A percentile compares a stretch with the other conserved stretches of the same genome.
phyloP scores from a whole-genome alignment of 2,329 filamentous ascomycete genomes.

The Talaromyces islandicus region DNA sequence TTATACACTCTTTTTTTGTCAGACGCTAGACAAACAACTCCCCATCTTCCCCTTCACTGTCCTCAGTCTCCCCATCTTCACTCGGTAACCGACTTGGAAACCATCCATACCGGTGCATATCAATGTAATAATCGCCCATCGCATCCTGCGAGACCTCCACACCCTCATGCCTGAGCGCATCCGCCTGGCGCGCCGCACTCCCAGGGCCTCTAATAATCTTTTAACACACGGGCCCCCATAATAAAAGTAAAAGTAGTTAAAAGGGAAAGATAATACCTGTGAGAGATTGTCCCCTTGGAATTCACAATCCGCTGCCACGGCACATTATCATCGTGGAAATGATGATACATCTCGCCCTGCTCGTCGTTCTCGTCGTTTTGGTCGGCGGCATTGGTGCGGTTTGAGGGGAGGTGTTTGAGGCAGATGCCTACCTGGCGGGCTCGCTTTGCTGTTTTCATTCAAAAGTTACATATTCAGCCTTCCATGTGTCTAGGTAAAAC shows the following conservation, averaged over 20 bases:
- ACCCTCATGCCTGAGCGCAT: constrained; percentile 34
- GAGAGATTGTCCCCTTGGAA: constrained; percentile 77
- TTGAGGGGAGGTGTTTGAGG: constrained; percentile 70
- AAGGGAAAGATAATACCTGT: constrained; percentile 56
- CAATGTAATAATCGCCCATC: constrained; percentile 40
- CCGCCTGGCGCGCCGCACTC: constrained; percentile 38
- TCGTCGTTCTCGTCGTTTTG: constrained; percentile 7
- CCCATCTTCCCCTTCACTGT: background rate
- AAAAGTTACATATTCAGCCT: too few relatives aligned
- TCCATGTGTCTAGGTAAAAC: too few relatives aligned
- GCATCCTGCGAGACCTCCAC: constrained; percentile 35
- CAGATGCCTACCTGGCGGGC: constrained; percentile 84
- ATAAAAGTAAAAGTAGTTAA: background rate
- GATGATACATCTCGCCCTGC: constrained; percentile 24
- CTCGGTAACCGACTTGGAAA: constrained; percentile 46
- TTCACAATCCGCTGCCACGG: constrained; percentile 96
- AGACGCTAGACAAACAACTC: background rate
- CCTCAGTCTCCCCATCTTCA: constrained; percentile 27
- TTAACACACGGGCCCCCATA: background rate
- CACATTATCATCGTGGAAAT: constrained; percentile 70
- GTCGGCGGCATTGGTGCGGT: constrained; percentile 1
- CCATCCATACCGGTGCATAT: constrained; percentile 41
- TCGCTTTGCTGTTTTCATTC: constrained; percentile 51
- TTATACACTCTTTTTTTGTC: background rate
- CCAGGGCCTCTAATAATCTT: constrained; percentile 32